These are phyloP conservation scores for Raddia guianensis DNA, from an alignment of 176 grass and related monocot species.

Conservation along the genomic window DNA sequence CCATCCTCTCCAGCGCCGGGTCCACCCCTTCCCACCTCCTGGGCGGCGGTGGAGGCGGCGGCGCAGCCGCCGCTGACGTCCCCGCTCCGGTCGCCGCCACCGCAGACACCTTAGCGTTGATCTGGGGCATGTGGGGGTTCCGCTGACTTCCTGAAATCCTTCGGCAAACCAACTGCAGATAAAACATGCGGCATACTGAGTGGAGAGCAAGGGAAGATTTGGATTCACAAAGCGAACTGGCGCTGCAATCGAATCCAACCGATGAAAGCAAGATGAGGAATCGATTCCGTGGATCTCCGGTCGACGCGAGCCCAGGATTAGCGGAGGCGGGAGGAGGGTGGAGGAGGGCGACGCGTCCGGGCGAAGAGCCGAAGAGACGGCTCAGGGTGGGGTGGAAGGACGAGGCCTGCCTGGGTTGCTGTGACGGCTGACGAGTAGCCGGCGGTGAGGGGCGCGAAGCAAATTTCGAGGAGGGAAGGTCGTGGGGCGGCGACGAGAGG, in stretches of 20 bases:
- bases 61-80: conserved; percentile 20
- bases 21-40: conserved; percentile 69
- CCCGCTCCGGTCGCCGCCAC: conserved; percentile 23
- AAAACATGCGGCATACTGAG: neutral
- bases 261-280: neutral
- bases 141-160: neutral
- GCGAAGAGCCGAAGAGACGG: neutral
- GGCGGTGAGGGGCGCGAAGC: neutral
- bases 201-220: neutral
- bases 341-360: neutral
- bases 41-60: conserved; percentile 26
- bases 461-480: neutral
- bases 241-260: neutral
- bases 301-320: neutral
- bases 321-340: neutral
- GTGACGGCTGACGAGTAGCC: neutral
- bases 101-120: conserved; percentile 32
- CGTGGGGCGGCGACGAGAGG: conserved; percentile 16
- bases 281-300: neutral
- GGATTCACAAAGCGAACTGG: neutral
- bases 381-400: neutral
- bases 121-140: conserved; percentile 21
- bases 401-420: neutral
- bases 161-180: neutral
- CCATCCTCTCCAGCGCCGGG: conserved; percentile 59